Evolutionary conservation across 164 flowering plant species (phyloP), one percentile per base, ranked within the genome.

Genomic region (Litsea cubeba): DNA sequence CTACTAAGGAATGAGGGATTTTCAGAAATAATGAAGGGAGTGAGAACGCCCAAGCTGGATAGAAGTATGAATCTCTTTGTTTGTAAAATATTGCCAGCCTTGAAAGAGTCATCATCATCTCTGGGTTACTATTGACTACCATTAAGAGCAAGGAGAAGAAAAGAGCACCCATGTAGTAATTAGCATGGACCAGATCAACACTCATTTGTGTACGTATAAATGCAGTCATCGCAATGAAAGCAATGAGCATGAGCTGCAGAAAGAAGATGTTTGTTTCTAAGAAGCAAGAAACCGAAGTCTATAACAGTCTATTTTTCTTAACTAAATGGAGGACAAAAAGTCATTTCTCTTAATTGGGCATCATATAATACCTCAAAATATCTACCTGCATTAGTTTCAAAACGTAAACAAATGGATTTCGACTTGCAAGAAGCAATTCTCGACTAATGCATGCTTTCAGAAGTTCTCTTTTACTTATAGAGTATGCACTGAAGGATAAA

Each of bases 391-490:
- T 50, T 4, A 81, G 69, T 77, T 84, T 86, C 74, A 82, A 85
- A 3, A 80, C 68, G 74, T 86, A 72, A 24, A 83, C 35, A 50
- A 78, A 81, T n/a, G 84, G 78, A 49, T 86, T 84, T 6, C 87
- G 73, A 70, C 75, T 84, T 81, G 83, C 83, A 14, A 87, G 84
- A 64, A 87, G 85, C 74, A 75, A 77, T 71, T 87, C 88, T 71
- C 85, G 77, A 14, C 83, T 73, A 71, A 79, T 26, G 81, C 87
- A 85, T 7, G 85, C 86, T 81, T 75, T 82, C 51, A 88, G 76
- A 11, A 86, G 46, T 58, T 83, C 85, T 82, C 82, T 78, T 64
- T 75, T 83, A 24, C 76, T 65, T 66, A 86, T 49, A 3, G 87
- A 76, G 68, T 82, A 85, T 18, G n/a, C 71, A 12, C 20, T 35